Evolutionary conservation across 768 basidiomycete genomes (phyloP), one percentile per base, ranked within the genome.

Genomic region (Boletus sensibilis): DNA sequence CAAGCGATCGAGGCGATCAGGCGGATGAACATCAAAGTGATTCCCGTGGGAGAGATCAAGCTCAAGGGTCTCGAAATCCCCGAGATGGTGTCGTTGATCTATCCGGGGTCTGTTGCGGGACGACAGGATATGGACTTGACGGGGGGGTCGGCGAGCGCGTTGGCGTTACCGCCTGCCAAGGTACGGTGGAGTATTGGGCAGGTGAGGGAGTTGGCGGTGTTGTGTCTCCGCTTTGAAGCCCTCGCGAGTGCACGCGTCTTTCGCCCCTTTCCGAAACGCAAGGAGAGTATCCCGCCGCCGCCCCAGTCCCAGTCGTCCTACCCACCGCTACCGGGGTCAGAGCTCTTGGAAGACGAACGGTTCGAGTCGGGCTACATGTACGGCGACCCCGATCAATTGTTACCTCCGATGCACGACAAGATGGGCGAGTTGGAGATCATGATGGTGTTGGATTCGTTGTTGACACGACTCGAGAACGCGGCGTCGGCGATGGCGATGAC

Each of bases 11-110:
- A 92, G 23, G 90, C 86, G 8, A 85, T 98, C 56, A 82, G 82
- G 31, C 77, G 82, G 23, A 78, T 94, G 63, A 87, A 87, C 1
- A 77, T 93, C 37, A 75, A 79, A 34, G 79, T 94, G 53, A 79
- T 86, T 33, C 78, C 80, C n/a, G 80, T 95, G 18, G 96, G 97
- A 5, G 94, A 98, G 72, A 81, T 87, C 60, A 94, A 92, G 69
- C 83, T 98, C 59, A 98, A 98, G 73, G 97, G 97, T 12, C 77
- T 98, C 49, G 96, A 98, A 73, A 79, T 91, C 1, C 92, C 94
- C 1, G 96, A 98, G 72, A 79, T 82, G 60, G 77, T 98, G 21
- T 90, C 92, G n/a, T 70, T 87, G 18, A 78, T 98, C 43, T 98
- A 92, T 71, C 93, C 96, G 0, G 76, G 71, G 25, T 81, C 82